Base-by-base conservation (phyloP, 306 rosid genomes). In the Rosa rugosa region DNA sequence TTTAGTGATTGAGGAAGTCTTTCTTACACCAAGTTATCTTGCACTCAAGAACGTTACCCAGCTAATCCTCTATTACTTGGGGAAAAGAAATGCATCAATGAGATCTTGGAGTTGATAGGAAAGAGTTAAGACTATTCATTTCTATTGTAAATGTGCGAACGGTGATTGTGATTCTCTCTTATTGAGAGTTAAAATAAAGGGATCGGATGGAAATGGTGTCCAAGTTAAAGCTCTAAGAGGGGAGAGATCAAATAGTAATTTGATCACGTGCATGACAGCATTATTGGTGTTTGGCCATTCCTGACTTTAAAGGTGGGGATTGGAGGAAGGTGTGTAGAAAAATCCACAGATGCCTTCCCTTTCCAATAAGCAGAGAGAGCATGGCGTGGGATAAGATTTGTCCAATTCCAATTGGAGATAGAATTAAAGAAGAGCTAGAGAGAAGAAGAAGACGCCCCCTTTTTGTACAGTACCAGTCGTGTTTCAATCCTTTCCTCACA, bases 401-500 rank as follows among this genome's bases (percentile, higher is more conserved):
- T 87, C 97, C 88, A 90, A 87, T 81, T 73, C 27, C 46, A 17
- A 17, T 18, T 38, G 71, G 47, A 66, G 47, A 66, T 66, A 18
- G 6, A 8, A 7, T 38, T 14, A 36, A 25, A 16, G 23, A 65
- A 36, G 20, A 63, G 18, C 31, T 12, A 14, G 5, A 22, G 8
- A 11, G 42, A 12, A 8, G 47, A 66, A 66, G 23, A 66, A 64
- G 22, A 16, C 69, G 42, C 41, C 3, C 42, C 76, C 72, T 25
- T 72, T 75, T 74, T 60, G 77, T 23, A 51, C 72, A 68, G 17
- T 50, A 6, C 23, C 18, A 75, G 59, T 77, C 91, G 97, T 89
- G 97, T 91, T 84, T 82, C 75, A 92, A 87, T 91, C 87, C 86
- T 76, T 84, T 84, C 97, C 99, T 88, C 90, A 81, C 87, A 89